Evolutionary conservation across 352 stramenopile genomes (phyloP).

Genomic region (Phytophthora vignae): DNA sequence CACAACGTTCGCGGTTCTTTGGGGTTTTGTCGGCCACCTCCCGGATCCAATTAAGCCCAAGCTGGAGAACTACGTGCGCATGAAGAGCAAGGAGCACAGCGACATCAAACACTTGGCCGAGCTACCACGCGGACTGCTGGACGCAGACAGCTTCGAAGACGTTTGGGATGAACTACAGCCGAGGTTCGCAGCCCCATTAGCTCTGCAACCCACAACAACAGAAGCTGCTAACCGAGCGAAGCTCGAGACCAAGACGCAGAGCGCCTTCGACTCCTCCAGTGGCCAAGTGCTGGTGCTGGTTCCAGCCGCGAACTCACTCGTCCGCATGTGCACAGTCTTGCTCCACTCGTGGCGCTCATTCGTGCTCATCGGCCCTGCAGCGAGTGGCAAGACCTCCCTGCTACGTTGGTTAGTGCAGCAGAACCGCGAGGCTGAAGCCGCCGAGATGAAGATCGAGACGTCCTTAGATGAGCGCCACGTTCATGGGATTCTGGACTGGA

Average conservation of each 20-base stretch:
- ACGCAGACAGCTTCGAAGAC: conserved; percentile 46
- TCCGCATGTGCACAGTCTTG: conserved; percentile 50
- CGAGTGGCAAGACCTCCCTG: conserved; percentile 60
- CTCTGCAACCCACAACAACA: not conserved
- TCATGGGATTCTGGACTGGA: conserved; percentile 59
- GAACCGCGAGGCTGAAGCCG: conserved; percentile 47
- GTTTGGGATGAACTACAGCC: conserved; percentile 49
- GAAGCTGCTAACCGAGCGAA: not conserved
- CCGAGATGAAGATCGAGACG: conserved; percentile 54
- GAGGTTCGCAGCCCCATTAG: not conserved
- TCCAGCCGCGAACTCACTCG: conserved; percentile 24
- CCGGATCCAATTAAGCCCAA: conserved; percentile 48
- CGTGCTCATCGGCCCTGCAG: conserved; percentile 50
- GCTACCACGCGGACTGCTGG: conserved; percentile 36
- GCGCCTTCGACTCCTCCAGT: conserved; percentile 35
- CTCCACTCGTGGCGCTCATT: conserved; percentile 55
- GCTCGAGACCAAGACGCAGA: conserved; percentile 14
- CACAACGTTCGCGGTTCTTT: conserved; percentile 57
- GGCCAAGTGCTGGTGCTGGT: conserved; percentile 52
- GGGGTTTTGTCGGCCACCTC: conserved; percentile 60
- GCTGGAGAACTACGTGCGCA: conserved; percentile 54
- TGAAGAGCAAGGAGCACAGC: conserved; percentile 45
- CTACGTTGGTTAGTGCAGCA: conserved; percentile 46
- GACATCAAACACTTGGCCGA: conserved; percentile 50
- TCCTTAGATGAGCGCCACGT: conserved; percentile 53